Evolutionary conservation across 108 stramenopile genomes (phyloP).

Genomic region (Cylindrotheca fusiformis): DNA sequence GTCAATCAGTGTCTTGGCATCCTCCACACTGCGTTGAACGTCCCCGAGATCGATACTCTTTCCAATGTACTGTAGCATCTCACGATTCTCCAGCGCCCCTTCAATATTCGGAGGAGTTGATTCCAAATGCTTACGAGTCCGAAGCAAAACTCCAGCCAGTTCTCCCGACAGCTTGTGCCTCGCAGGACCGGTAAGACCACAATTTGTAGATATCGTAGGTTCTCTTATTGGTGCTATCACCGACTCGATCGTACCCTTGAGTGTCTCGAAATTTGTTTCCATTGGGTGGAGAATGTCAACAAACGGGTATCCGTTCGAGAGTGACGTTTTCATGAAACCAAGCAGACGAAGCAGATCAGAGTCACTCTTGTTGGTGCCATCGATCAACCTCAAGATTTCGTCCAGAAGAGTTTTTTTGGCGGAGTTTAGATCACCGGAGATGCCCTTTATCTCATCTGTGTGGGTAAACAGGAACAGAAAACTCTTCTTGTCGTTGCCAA

Average conservation of each 20-base stretch:
- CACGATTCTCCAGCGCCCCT: constrained; percentile 12
- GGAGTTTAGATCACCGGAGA: constrained; percentile 13
- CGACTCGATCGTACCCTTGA: constrained; percentile 22
- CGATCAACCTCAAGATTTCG: constrained; percentile 38
- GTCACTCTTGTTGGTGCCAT: constrained; percentile 31
- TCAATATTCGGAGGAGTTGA: constrained; percentile 17
- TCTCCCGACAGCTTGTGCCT: constrained; percentile 36
- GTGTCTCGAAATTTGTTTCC: constrained; percentile 28
- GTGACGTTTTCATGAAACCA: constrained; percentile 30
- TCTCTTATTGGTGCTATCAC: constrained; percentile 28
- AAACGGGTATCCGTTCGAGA: constrained; percentile 48
- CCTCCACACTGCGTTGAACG: background rate
- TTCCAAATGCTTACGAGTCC: background rate
- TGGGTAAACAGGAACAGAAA: constrained; percentile 66
- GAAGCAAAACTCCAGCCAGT: constrained; percentile 5
- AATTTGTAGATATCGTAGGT: constrained; percentile 13
- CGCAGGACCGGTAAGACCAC: constrained; percentile 40
- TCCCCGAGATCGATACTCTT: constrained; percentile 1
- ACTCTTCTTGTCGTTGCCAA: constrained; percentile 35
- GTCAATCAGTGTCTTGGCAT: background rate
- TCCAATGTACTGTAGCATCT: constrained; percentile 25
- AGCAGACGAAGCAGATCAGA: constrained; percentile 40
- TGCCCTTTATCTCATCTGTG: constrained; percentile 31
- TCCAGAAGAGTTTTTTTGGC: constrained; percentile 24
- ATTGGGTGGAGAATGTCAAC: constrained; percentile 48